Conservation (phyloP, 2,329 filamentous ascomycete species). For the Chaetomiaceae sp. region DNA sequence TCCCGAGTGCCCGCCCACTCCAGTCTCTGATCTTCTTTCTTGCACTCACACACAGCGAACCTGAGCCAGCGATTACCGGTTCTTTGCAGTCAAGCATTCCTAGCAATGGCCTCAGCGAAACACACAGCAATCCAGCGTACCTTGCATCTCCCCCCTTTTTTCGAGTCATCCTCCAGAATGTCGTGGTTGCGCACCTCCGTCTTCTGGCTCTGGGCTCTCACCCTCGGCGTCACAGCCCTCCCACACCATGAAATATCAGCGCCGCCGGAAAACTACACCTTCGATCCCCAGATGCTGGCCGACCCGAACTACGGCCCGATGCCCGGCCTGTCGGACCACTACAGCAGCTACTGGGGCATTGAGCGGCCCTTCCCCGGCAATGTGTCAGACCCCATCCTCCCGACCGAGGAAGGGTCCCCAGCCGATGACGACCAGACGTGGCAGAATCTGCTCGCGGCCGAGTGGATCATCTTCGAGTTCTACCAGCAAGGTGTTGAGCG, state of each 20-base stretch:
- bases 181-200: not conserved
- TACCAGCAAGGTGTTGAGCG: constrained; percentile 23
- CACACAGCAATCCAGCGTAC: too few relatives aligned
- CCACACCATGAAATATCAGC: too few relatives aligned
- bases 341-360: constrained; percentile 21
- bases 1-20: too few relatives aligned
- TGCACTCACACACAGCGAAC: too few relatives aligned
- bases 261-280: constrained; percentile 15
- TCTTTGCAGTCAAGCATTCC: too few relatives aligned
- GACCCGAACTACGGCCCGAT: constrained; percentile 22
- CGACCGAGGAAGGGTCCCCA: constrained; percentile 16
- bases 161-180: not conserved
- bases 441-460: constrained; percentile 23
- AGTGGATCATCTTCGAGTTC: constrained; percentile 26
- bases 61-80: too few relatives aligned
- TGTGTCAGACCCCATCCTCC: constrained; percentile 21
- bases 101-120: too few relatives aligned
- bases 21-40: too few relatives aligned
- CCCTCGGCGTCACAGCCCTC: too few relatives aligned
- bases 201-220: not conserved
- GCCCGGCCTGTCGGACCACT: constrained; percentile 21
- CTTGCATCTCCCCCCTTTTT: too few relatives aligned
- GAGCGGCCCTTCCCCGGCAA: constrained; percentile 23
- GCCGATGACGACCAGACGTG: constrained; percentile 20
- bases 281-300: constrained; percentile 19